Percentiles rank a stretch among this genome's conserved stretches.
Evolutionary conservation across 768 basidiomycete species (phyloP).

Genomic region (Tulasnella sp.): DNA sequence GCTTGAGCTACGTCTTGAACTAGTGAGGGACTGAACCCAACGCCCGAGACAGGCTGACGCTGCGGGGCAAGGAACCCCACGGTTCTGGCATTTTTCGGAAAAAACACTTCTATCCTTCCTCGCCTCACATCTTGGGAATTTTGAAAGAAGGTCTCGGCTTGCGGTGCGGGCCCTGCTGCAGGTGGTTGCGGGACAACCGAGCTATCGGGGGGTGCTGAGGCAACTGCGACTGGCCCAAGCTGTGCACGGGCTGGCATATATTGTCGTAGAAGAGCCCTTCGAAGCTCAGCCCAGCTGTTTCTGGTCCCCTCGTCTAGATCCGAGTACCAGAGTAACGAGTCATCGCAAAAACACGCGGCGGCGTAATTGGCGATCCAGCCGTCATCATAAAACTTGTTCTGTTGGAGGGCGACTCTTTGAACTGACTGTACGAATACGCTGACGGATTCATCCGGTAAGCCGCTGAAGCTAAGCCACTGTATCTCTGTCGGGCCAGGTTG

Average conservation of each 20-base stretch:
- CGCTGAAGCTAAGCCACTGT: neutral
- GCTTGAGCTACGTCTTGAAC: neutral
- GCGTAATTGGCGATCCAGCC: neutral
- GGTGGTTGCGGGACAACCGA: neutral
- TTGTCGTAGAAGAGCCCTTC: neutral
- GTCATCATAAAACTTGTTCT: neutral
- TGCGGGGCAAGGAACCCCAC: too few species aligned
- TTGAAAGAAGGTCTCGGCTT: too few species aligned
- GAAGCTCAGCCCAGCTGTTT: slow-evolving; percentile 3
- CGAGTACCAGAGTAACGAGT: neutral
- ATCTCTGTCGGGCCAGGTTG: neutral
- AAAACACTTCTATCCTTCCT: neutral
- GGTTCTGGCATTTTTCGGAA: neutral
- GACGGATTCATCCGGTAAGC: neutral
- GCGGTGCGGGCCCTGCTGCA: neutral
- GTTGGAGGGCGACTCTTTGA: neutral
- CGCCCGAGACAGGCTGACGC: too few species aligned
- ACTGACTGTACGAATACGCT: neutral
- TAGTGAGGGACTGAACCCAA: neutral
- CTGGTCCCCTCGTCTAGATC: neutral
- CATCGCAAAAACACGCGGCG: slow-evolving; percentile 1
- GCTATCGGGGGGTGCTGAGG: too few species aligned
- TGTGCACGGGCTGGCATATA: neutral
- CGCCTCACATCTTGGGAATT: neutral
- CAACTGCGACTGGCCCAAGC: too few species aligned